Evolutionary conservation across 2,329 filamentous ascomycete genomes (phyloP), one percentile per base, ranked within the genome.

Genomic region (Ophiostoma ips): DNA sequence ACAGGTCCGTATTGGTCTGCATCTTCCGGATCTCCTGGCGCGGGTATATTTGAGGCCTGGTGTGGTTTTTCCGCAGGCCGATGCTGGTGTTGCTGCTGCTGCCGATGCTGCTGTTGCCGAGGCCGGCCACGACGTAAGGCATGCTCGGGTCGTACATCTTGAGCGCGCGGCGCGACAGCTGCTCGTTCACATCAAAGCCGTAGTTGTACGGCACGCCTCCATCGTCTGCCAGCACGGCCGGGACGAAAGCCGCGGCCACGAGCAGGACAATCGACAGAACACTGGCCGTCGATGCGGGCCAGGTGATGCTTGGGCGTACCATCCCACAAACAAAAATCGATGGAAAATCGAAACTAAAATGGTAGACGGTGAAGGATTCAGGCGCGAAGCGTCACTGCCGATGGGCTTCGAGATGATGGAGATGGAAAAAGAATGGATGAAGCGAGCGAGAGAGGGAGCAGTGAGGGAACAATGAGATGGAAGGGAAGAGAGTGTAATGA

Each of bases 1-100:
- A 87, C 60, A 76, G 73, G 58, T 86, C 78, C 9, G 72, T 61
- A 52, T 85, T 74, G 49, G 73, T 66, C 55, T 77, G 69, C 57
- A 94, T 69, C 36, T 83, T 68, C 43, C 81, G 72, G 55, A 94
- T 76, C 60, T 92, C 84, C 46, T 72, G 71, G 55, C 87, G 76
- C 50, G 12, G 68, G 71, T 15, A 64, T 13, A 36, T 21, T 4
- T 15, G 16, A 12, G 31, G 33, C 18, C 30, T 47, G 31, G 8
- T 35, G 21, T 11, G n/a, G 36, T 38, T 38, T 6, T 38, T 6
- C 4, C 16, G 37, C 4, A 12, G 3, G 37, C 4, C 15, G 16
- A 3, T 18, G 5, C 5, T 18, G 16, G 4, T 40, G 37, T n/a
- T 40, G 16, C 37, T 24, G 30, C 30, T 46, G 31, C 33, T 65